A percentile compares a stretch with the other conserved stretches of the same genome.
phyloP scores from a whole-genome alignment of 805 yeast species.

The Wickerhamiella australiensis region DNA sequence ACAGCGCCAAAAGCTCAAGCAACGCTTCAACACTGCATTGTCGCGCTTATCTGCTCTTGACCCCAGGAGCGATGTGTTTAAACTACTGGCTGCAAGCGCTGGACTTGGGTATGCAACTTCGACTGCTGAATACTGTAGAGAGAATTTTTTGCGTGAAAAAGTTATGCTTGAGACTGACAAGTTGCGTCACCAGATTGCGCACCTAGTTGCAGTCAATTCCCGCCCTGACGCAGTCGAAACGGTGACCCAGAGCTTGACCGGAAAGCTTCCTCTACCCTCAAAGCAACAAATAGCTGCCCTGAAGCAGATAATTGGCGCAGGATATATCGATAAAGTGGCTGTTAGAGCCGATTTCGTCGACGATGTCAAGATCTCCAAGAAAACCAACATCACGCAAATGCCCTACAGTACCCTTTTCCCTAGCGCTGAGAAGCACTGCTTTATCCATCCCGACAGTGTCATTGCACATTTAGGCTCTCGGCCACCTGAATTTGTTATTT shows the following conservation, averaged over 20 bases:
- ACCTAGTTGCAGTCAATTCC: constrained; percentile 53
- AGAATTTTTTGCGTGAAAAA: constrained; percentile 64
- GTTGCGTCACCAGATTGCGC: constrained; percentile 64
- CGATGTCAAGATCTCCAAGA: constrained; percentile 49
- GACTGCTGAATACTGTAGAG: constrained; percentile 37
- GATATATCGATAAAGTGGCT: constrained; percentile 84
- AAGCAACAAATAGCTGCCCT: constrained; percentile 59
- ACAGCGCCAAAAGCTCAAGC: constrained; percentile 34
- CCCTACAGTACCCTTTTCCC: constrained; percentile 48
- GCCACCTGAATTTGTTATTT: constrained; percentile 74
- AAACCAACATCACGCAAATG: constrained; percentile 37
- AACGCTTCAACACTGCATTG: constrained; percentile 47
- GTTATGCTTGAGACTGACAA: constrained; percentile 75
- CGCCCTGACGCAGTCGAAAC: constrained; percentile 30
- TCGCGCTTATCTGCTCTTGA: constrained; percentile 57
- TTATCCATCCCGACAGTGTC: constrained; percentile 69
- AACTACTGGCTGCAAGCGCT: constrained; percentile 68
- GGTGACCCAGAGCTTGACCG: constrained; percentile 40
- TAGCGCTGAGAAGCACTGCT: constrained; percentile 37
- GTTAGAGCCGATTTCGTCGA: constrained; percentile 67
- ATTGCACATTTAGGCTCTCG: constrained; percentile 44
- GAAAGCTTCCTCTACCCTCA: constrained; percentile 48
- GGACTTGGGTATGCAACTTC: constrained; percentile 61
- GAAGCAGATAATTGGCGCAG: constrained; percentile 87
- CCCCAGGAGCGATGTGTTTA: constrained; percentile 59